phyloP scores from a whole-genome alignment of 2,329 filamentous ascomycete species.

The Dothideomycetes sp. region DNA sequence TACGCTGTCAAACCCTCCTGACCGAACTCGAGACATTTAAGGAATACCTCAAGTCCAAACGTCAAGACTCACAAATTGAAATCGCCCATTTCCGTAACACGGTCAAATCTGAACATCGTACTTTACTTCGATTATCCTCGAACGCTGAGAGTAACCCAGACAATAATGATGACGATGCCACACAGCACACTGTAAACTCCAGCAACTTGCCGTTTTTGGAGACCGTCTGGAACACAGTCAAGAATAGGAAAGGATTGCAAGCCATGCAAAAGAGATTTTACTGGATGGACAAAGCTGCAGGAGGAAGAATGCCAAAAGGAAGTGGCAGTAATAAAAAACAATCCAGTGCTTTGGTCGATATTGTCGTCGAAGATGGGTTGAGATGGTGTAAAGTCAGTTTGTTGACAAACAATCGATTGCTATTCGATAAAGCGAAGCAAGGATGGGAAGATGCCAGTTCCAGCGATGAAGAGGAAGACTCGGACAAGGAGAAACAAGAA shows the following conservation, averaged over 20 bases:
- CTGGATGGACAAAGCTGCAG: constrained; percentile 25
- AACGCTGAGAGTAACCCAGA: not conserved
- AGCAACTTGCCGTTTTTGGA: constrained; percentile 59
- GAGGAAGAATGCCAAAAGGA: no score
- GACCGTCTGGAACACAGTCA: constrained; percentile 54
- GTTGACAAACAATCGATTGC: constrained; percentile 51
- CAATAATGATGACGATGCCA: not conserved
- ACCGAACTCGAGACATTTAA: constrained; percentile 35
- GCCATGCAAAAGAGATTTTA: constrained; percentile 51
- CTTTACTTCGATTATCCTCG: constrained; percentile 23
- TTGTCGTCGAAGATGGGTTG: constrained; percentile 52
- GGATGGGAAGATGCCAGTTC: constrained; percentile 50
- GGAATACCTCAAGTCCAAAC: constrained; percentile 24
- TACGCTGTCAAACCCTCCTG: constrained; percentile 30
- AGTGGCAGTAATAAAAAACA: constrained; percentile 30
- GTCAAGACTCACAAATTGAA: constrained; percentile 29
- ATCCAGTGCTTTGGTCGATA: constrained; percentile 51
- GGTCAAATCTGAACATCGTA: constrained; percentile 27
- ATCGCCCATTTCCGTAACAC: constrained; percentile 26
- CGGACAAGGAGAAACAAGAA: constrained; percentile 25
- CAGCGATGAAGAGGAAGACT: constrained; percentile 37
- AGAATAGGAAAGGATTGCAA: constrained; percentile 46
- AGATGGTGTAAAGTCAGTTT: constrained; percentile 63
- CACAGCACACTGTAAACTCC: constrained; percentile 49
- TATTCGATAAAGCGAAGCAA: constrained; percentile 61